Conservation (phyloP, 139 green algal species). For the Pedinophyceae sp. region DNA sequence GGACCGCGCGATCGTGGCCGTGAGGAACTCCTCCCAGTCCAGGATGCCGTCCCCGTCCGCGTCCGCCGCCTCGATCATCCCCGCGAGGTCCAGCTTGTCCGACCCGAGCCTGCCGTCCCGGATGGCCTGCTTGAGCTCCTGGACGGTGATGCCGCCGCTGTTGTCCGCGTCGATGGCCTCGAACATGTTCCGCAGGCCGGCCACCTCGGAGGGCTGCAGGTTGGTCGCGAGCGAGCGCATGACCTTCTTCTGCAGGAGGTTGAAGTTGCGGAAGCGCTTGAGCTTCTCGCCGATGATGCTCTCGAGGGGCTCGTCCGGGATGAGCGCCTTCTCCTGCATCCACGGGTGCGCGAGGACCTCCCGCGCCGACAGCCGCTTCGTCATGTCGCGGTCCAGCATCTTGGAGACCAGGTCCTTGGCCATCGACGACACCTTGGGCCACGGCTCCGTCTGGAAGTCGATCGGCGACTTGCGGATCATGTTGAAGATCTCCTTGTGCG, state of each 20-base stretch:
- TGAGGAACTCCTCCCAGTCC: not conserved
- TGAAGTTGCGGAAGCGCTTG: slow-evolving; percentile 59
- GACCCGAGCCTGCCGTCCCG: not conserved
- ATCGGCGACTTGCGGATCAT: slow-evolving; percentile 41
- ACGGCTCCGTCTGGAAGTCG: slow-evolving; percentile 54
- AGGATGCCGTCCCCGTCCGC: not conserved
- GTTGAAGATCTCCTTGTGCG: slow-evolving; percentile 59
- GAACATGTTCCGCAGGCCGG: slow-evolving; percentile 54
- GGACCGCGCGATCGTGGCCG: not conserved
- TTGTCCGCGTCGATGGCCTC: slow-evolving; percentile 55
- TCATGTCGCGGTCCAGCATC: slow-evolving; percentile 19
- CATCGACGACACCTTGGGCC: slow-evolving; percentile 45
- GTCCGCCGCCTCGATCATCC: not conserved
- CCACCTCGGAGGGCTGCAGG: slow-evolving; percentile 11
- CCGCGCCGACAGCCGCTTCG: not conserved
- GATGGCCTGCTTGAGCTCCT: slow-evolving; percentile 35
- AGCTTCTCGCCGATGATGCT: slow-evolving; percentile 45
- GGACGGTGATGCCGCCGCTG: slow-evolving; percentile 58
- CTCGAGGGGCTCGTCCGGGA: slow-evolving; percentile 31
- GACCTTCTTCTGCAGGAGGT: slow-evolving; percentile 61
- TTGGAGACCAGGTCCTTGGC: slow-evolving; percentile 27
- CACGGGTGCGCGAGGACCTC: slow-evolving; percentile 41
- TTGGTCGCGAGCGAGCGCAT: slow-evolving; percentile 12
- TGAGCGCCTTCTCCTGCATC: slow-evolving; percentile 33
- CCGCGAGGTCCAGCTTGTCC: not conserved